Evolutionary conservation across 2,329 filamentous ascomycete genomes (phyloP), one percentile per base, ranked within the genome.

Genomic region (Aureobasidium leucospermi): DNA sequence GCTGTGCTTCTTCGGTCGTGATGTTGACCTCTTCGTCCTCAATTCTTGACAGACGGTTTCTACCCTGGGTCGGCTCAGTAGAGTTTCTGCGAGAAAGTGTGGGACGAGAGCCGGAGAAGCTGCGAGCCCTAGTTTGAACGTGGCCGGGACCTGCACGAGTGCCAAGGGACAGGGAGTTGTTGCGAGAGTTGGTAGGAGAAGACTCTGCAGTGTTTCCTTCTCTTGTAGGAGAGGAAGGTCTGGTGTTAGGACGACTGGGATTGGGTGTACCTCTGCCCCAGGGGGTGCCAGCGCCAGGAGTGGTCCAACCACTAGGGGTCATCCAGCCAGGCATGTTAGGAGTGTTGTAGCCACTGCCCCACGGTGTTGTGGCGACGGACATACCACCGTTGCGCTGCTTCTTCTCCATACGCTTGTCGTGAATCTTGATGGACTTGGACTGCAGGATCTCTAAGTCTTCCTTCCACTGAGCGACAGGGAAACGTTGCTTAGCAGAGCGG

Each of bases 391-490:
- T 57, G 63, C 69, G 67, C 42, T 66, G 63, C 51, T 67, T 69
- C 23, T 66, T 64, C 1, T 68, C 69, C 64, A 68, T 67, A 55
- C 74, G 74, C 65, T 79, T 81, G 64, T 78, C 71, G 66, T 81
- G 79, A 15, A 84, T 76, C 53, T 80, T 79, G 67, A 87, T 86
- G 0, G 83, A 78, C 9, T 79, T 82, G 13, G 74, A 74, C 66
- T 87, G 84, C 16, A 87, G 76, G 42, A 81, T 82, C 62, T 85
- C 84, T 9, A 87, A 73, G 62, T 85, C 82, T 65, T 85, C 81
- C 55, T 85, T 77, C 85, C 85, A 87, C 66, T 86, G 83, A 3
- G 81, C 81, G 13, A 87, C 84, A 15, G 85, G 85, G 72, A 87
- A 87, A 32, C 85, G 78, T 66, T 87, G 85, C 64, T 83, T 83